Conservation (phyloP, 805 yeast species). For the Deakozyma indianensis region DNA sequence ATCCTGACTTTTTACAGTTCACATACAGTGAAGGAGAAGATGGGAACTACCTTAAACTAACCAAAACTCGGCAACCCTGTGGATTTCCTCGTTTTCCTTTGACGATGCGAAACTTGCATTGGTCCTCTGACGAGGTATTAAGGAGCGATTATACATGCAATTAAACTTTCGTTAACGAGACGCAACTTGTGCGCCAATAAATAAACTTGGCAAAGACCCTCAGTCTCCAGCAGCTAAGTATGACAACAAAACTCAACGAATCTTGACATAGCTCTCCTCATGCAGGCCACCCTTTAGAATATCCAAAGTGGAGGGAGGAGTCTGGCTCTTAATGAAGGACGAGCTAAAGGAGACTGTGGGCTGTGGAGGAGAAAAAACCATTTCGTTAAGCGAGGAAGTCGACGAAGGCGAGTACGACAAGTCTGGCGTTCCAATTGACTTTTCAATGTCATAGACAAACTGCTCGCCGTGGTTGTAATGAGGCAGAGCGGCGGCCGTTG, state of each 20-base stretch:
- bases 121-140: too few species aligned
- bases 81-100: too few species aligned
- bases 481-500: not conserved
- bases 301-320: not conserved
- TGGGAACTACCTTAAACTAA: too few species aligned
- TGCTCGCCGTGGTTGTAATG: not conserved
- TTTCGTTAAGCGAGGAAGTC: not conserved
- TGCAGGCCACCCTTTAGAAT: not conserved
- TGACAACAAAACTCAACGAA: not conserved
- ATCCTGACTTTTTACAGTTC: too few species aligned
- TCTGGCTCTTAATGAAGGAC: not conserved
- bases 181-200: too few species aligned
- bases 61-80: too few species aligned
- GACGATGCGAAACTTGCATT: too few species aligned
- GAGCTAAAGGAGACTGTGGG: not conserved
- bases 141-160: not conserved
- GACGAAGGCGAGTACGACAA: constrained; percentile 1
- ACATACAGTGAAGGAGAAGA: too few species aligned
- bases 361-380: not conserved
- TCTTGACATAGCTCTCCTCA: not conserved
- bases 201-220: too few species aligned
- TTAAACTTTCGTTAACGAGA: too few species aligned
- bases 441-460: not conserved
- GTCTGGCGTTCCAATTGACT: constrained; percentile 1
- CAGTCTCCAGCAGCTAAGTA: too few species aligned